Conservation (phyloP, 2,329 filamentous ascomycete species). For the Fusarium pilosicola region DNA sequence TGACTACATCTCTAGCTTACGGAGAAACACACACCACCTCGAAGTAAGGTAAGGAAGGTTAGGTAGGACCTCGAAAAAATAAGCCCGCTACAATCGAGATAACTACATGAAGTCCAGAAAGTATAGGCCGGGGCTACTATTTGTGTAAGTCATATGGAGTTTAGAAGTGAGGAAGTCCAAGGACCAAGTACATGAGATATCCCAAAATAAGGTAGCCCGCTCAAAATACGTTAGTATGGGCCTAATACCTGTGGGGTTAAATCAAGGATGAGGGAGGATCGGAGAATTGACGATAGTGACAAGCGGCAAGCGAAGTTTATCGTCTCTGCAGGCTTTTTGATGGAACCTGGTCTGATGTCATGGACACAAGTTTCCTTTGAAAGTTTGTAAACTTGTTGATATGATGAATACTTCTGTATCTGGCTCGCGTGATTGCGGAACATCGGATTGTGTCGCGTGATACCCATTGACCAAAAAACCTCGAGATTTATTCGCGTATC, state of each 20-base stretch:
- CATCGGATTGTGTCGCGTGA: constrained; percentile 32
- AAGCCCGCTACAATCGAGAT: not conserved
- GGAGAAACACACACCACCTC: not conserved
- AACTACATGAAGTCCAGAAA: not conserved
- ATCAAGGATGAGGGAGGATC: not conserved
- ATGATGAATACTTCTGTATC: not conserved
- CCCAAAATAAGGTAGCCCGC: not conserved
- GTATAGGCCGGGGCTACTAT: not conserved
- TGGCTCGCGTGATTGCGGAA: constrained; percentile 11
- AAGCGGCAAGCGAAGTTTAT: not conserved
- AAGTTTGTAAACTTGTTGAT: not conserved
- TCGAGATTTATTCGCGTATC: constrained; percentile 11
- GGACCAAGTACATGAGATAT: not conserved
- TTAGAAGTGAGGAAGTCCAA: not conserved
- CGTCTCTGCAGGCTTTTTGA: not conserved
- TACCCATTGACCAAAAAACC: constrained; percentile 17
- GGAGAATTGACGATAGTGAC: constrained; percentile 1
- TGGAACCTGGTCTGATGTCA: not conserved
- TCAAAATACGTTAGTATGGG: not conserved
- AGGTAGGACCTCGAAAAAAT: not conserved
- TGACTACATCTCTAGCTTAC: not conserved
- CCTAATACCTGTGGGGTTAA: not conserved
- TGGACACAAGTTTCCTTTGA: not conserved
- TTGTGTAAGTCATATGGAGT: not conserved
- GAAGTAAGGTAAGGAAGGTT: not conserved